Evolutionary conservation across 306 rosid genomes (phyloP), one percentile per base, ranked within the genome.

Genomic region (Lathyrus sativus): DNA sequence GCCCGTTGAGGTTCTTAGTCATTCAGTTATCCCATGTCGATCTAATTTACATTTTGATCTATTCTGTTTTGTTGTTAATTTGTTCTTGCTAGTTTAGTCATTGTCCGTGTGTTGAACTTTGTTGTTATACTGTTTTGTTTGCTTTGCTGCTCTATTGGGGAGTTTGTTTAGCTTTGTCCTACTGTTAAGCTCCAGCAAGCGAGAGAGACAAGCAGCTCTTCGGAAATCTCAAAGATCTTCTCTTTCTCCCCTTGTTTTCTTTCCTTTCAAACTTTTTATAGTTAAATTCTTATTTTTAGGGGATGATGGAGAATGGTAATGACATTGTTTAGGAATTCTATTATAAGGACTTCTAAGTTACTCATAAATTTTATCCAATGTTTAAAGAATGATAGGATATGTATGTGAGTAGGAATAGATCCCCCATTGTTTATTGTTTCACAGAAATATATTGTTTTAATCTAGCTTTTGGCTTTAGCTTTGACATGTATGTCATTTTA

Each of bases 261-360:
- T 42, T 48, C 37, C 53, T 61, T 61, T 61, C 67, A 69, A 70
- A 53, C 53, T 29, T 35, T 54, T 44, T 42, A 12, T 33, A 65
- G 62, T 53, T 60, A 46, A 43, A 54, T 51, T 48, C 54, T 48
- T 38, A 50, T 50, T 41, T 67, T 42, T 37, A 42, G 54, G 64
- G 37, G 55, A 67, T 42, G 55, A 19, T 29, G 67, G 19, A 59
- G 22, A 57, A 48, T 38, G 42, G 65, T 11, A 62, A 67, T 62
- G 26, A 61, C 54, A 45, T 61, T 28, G 39, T 41, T 49, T 54
- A 62, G 37, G 14, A 12, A 7, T 74, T 71, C 43, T 46, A 6
- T 11, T 24, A 13, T 37, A 35, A 60, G 7, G 48, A 46, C 11
- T 22, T 50, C 43, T 12, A 17, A 4, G 54, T 39, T 50, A 15